Conservation (phyloP, 163 green algal species). For the Coccomyxa subellipsoidea region DNA sequence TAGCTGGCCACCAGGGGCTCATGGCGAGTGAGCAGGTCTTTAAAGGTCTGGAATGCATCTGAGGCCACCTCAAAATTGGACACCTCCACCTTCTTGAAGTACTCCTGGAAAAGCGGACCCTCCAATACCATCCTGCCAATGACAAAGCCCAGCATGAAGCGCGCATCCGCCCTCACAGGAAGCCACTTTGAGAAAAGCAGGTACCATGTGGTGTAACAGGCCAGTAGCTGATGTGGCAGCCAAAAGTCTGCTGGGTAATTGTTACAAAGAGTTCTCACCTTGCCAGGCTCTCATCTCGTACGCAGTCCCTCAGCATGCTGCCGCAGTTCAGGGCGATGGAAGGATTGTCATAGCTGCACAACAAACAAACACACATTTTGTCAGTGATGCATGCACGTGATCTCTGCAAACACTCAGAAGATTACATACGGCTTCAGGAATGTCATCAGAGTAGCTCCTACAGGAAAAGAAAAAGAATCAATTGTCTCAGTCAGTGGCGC, state of each 20-base stretch:
- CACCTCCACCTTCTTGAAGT: constrained; percentile 79
- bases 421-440: no score
- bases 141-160: no score
- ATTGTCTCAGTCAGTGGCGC: no score
- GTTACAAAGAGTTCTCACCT: background rate
- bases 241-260: no score
- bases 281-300: constrained; percentile 42
- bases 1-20: constrained; percentile 81
- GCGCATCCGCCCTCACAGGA: no score
- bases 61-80: constrained; percentile 86
- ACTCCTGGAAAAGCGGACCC: constrained; percentile 56
- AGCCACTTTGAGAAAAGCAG: no score
- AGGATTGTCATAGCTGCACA: constrained; percentile 68
- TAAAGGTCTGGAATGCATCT: constrained; percentile 87
- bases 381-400: background rate
- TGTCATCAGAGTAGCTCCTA: no score
- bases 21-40: constrained; percentile 90
- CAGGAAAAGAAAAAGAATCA: background rate
- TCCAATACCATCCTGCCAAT: constrained; percentile 47
- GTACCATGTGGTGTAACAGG: no score
- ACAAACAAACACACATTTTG: background rate
- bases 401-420: no score
- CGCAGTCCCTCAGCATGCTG: constrained; percentile 83
- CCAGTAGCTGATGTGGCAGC: no score
- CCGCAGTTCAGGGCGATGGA: constrained; percentile 81